These are phyloP conservation scores for Viola pubescens DNA, from an alignment of 441 rosid species.

Conservation along the genomic window DNA sequence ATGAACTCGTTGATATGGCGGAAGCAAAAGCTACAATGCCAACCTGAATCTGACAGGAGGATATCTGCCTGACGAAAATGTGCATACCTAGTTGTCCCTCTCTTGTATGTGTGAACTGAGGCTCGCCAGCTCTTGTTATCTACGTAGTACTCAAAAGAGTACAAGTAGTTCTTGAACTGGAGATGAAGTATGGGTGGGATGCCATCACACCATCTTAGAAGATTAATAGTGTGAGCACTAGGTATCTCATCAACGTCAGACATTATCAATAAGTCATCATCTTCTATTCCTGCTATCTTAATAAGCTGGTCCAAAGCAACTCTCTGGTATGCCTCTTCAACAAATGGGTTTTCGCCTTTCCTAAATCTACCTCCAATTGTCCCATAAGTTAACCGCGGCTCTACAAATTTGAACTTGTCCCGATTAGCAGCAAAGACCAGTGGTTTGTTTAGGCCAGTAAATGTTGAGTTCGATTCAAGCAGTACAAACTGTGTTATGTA, in stretches of 20 bases:
- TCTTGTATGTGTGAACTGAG: constrained; percentile 54
- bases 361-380: constrained; percentile 68
- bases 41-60: constrained; percentile 65
- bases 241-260: constrained; percentile 95
- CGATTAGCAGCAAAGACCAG: constrained; percentile 47
- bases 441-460: constrained; percentile 64
- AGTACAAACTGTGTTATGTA: constrained; percentile 71
- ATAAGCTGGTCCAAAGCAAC: constrained; percentile 71
- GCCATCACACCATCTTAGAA: constrained; percentile 82
- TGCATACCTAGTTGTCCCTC: constrained; percentile 62
- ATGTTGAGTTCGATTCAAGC: constrained; percentile 90
- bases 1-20: constrained; percentile 58
- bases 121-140: constrained; percentile 94
- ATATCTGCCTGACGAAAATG: constrained; percentile 70
- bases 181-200: constrained; percentile 66
- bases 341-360: constrained; percentile 81
- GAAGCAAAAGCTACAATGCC: constrained; percentile 97
- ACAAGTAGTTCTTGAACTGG: constrained; percentile 66
- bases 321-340: constrained; percentile 82
- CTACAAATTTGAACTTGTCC: constrained; percentile 52
- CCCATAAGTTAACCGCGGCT: constrained; percentile 74
- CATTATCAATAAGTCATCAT: constrained; percentile 86
- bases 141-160: constrained; percentile 59
- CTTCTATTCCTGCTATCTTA: constrained; percentile 72
- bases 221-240: constrained; percentile 78